A percentile compares a stretch with the other conserved stretches of the same genome.
phyloP scores from a whole-genome alignment of 2,329 filamentous ascomycete species.

The Setomelanomma holmii region DNA sequence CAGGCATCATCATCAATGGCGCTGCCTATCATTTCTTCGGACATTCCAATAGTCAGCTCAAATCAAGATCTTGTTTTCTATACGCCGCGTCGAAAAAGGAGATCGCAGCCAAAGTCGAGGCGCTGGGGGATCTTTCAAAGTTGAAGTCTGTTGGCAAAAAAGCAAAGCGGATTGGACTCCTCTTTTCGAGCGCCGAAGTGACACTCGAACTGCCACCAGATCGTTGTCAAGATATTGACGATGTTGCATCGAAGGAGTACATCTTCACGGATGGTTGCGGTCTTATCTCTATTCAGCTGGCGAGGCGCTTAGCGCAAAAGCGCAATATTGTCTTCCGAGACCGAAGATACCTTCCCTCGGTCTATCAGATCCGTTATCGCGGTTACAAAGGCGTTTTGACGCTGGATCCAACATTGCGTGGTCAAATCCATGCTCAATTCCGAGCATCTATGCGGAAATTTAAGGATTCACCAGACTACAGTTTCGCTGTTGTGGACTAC shows the following conservation, averaged over 20 bases:
- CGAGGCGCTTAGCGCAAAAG: conserved; percentile 42
- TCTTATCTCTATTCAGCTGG: conserved; percentile 44
- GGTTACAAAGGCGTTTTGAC: conserved; percentile 55
- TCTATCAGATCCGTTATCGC: conserved; percentile 53
- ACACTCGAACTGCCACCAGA: conserved; percentile 41
- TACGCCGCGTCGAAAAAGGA: conserved; percentile 44
- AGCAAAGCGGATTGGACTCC: conserved; percentile 52
- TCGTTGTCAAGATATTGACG: conserved; percentile 50
- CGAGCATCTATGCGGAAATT: conserved; percentile 54
- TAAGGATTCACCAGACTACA: conserved; percentile 45
- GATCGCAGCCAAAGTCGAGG: conserved; percentile 44
- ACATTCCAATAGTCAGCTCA: conserved; percentile 55
- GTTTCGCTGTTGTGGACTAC: conserved; percentile 51
- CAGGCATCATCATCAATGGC: conserved; percentile 47
- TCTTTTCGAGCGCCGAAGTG: conserved; percentile 50
- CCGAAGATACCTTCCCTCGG: conserved; percentile 48
- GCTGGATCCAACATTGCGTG: conserved; percentile 45
- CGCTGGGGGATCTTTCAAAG: conserved; percentile 51
- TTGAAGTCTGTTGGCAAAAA: conserved; percentile 55
- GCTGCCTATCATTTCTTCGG: conserved; percentile 52
- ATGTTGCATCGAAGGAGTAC: conserved; percentile 48
- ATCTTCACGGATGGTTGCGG: conserved; percentile 55
- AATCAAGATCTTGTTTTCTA: conserved; percentile 52
- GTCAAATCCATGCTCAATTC: conserved; percentile 35
- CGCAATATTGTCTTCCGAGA: conserved; percentile 47